These are phyloP conservation scores for Bidens hawaiensis DNA, from an alignment of 140 eudicot species.

Conservation along the genomic window DNA sequence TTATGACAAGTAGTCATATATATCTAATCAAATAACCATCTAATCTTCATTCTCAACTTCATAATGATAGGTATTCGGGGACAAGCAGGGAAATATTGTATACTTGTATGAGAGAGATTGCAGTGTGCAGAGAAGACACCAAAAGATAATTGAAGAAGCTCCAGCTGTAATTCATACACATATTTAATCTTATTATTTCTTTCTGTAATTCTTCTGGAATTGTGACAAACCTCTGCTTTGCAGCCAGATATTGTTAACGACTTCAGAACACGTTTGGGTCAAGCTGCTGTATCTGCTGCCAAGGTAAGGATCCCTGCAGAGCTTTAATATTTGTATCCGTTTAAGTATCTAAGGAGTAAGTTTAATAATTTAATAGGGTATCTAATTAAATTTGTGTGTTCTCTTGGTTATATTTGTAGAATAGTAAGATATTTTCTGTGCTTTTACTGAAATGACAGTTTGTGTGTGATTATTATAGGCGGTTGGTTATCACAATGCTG, in stretches of 20 bases:
- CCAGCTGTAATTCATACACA: slow-evolving; percentile 69
- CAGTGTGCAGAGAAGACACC: slow-evolving; percentile 99
- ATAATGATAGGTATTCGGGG: slow-evolving; percentile 79
- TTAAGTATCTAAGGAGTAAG: neutral
- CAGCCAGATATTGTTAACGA: slow-evolving; percentile 74
- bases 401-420: neutral
- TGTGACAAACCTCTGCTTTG: slow-evolving; percentile 29
- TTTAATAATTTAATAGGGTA: slow-evolving; percentile 1
- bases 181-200: slow-evolving; percentile 2
- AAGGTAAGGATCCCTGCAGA: slow-evolving; percentile 46
- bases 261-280: slow-evolving; percentile 83
- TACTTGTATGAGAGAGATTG: slow-evolving; percentile 97
- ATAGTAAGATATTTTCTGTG: neutral
- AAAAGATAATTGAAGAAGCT: slow-evolving; percentile 99
- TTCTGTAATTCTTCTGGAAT: slow-evolving; percentile 3
- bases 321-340: slow-evolving; percentile 1
- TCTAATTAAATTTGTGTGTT: neutral
- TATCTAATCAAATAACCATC: slow-evolving; percentile 8
- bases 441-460: slow-evolving; percentile 16
- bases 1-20: neutral
- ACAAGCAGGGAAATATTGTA: slow-evolving; percentile 77
- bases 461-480: slow-evolving; percentile 52
- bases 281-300: slow-evolving; percentile 98
- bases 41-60: slow-evolving; percentile 15
- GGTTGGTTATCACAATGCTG: slow-evolving; percentile 91